These are phyloP conservation scores for Boletus subparvulus DNA, from an alignment of 768 basidiomycete genomes.

Conservation along the genomic window DNA sequence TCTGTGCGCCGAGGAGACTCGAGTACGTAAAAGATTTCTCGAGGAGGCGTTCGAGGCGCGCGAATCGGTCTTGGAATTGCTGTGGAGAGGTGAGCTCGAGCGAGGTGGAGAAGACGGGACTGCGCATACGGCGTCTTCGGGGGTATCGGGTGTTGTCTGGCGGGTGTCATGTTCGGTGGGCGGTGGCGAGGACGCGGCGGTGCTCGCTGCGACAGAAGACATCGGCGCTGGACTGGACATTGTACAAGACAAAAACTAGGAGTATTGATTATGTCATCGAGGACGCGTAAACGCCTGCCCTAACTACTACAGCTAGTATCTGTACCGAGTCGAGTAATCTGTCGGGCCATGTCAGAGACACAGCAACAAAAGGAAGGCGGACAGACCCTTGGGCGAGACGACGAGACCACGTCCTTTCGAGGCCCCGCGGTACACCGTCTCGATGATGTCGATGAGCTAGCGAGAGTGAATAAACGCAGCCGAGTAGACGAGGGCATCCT, in stretches of 20 bases:
- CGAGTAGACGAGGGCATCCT: slow-evolving; percentile 10
- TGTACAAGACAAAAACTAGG: not conserved
- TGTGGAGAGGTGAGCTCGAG: slow-evolving; percentile 16
- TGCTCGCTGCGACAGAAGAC: slow-evolving; percentile 26
- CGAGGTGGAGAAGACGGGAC: not conserved
- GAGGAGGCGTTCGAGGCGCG: slow-evolving; percentile 62
- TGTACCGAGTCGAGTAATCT: slow-evolving; percentile 84
- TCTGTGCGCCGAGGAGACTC: slow-evolving; percentile 64
- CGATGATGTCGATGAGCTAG: slow-evolving; percentile 95
- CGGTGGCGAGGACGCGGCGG: slow-evolving; percentile 29
- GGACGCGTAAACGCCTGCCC: slow-evolving; percentile 30
- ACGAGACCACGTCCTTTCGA: slow-evolving; percentile 98
- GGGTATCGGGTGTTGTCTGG: not conserved
- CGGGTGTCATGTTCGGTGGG: slow-evolving; percentile 18
- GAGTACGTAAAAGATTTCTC: slow-evolving; percentile 79
- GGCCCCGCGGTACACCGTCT: slow-evolving; percentile 97
- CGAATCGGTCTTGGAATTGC: slow-evolving; percentile 51
- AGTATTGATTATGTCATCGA: slow-evolving; percentile 26
- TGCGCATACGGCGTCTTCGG: slow-evolving; percentile 23
- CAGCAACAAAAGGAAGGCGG: too few species aligned
- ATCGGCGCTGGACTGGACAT: slow-evolving; percentile 27
- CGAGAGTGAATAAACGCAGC: not conserved
- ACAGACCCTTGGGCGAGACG: slow-evolving; percentile 89
- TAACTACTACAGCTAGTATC: slow-evolving; percentile 46
- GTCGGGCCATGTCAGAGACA: not conserved